phyloP scores from a whole-genome alignment of 2,329 filamentous ascomycete species.

The Thielaviopsis euricoi region DNA sequence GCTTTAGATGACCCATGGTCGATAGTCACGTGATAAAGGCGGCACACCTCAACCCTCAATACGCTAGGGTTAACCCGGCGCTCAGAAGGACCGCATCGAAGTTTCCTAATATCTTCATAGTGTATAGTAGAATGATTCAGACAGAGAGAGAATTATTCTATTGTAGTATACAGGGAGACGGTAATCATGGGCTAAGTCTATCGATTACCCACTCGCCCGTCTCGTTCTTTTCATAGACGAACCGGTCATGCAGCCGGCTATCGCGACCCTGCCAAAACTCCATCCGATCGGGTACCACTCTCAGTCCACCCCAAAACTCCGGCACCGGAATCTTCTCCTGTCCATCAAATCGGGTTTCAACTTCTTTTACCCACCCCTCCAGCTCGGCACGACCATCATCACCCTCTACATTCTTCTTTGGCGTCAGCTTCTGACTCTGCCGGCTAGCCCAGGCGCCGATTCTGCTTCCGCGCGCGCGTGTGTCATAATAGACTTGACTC shows the following conservation, averaged over 20 bases:
- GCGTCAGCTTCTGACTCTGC: slow-evolving; percentile 62
- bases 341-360: slow-evolving; percentile 59
- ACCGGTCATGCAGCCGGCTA: slow-evolving; percentile 84
- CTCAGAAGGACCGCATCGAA: too few species aligned
- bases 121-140: too few species aligned
- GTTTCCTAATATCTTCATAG: too few species aligned
- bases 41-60: too few species aligned
- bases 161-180: too few species aligned
- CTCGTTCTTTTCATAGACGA: slow-evolving; percentile 45
- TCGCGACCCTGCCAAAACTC: slow-evolving; percentile 95
- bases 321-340: slow-evolving; percentile 73
- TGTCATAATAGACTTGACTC: slow-evolving; percentile 52
- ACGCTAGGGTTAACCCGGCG: too few species aligned
- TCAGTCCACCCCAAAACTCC: slow-evolving; percentile 84
- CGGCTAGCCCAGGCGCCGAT: slow-evolving; percentile 87
- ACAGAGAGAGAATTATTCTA: too few species aligned
- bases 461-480: slow-evolving; percentile 58
- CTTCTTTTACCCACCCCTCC: slow-evolving; percentile 60
- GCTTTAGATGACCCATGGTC: too few species aligned
- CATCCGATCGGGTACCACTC: slow-evolving; percentile 68
- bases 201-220: slow-evolving; percentile 46
- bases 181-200: slow-evolving; percentile 50
- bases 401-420: slow-evolving; percentile 20
- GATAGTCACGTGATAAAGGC: too few species aligned
- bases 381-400: slow-evolving; percentile 59